A percentile compares a stretch with the other conserved stretches of the same genome.
Evolutionary conservation across 345 rosid species (phyloP).

Genomic region (Lepidium africanum): DNA sequence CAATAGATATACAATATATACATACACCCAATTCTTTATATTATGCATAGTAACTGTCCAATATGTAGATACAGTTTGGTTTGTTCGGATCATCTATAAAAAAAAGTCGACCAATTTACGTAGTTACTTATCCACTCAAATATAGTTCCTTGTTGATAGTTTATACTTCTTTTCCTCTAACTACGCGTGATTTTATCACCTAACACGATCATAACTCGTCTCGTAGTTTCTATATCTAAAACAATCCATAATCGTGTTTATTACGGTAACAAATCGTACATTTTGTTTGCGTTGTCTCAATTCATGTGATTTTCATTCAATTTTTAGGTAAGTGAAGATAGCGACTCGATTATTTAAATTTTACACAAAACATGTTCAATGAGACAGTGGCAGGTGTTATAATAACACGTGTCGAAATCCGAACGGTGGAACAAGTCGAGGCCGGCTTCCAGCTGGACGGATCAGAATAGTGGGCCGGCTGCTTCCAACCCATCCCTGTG

Average conservation of each 20-base stretch:
- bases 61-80: too few relatives aligned
- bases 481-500: background rate
- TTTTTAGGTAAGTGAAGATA: constrained; percentile 3
- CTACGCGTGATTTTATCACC: background rate
- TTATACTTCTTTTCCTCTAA: background rate
- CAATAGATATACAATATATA: background rate
- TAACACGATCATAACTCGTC: background rate
- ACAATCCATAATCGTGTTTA: background rate
- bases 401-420: background rate
- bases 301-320: background rate
- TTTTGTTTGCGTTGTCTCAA: background rate
- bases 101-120: too few relatives aligned
- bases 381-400: background rate
- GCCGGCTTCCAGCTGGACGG: constrained; percentile 24
- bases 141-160: background rate
- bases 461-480: constrained; percentile 18
- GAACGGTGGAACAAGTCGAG: constrained; percentile 1
- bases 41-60: too few relatives aligned
- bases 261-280: background rate
- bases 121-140: background rate
- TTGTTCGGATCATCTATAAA: too few relatives aligned
- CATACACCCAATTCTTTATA: background rate
- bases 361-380: background rate
- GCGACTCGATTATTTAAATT: background rate
- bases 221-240: background rate